These are phyloP conservation scores for Ogataea philodendri DNA, from an alignment of 805 yeast genomes.

Conservation along the genomic window DNA sequence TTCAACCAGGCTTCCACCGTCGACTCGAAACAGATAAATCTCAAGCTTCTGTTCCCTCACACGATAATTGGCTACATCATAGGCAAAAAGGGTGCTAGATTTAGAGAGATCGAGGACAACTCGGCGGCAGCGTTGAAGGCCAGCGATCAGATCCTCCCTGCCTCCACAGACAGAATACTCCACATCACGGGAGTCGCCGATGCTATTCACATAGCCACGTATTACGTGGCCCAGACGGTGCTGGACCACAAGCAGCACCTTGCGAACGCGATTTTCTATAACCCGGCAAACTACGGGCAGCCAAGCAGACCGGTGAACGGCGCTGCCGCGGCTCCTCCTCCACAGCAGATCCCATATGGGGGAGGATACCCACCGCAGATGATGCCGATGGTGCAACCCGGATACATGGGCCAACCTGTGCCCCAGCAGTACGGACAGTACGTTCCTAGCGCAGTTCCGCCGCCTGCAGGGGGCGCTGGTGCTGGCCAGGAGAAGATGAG, in stretches of 20 bases:
- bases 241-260: conserved; percentile 59
- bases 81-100: conserved; percentile 71
- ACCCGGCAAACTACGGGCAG: conserved; percentile 48
- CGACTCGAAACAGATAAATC: conserved; percentile 50
- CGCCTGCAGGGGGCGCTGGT: conserved; percentile 11
- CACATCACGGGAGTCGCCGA: conserved; percentile 78
- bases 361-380: conserved; percentile 23
- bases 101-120: conserved; percentile 77
- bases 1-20: conserved; percentile 59
- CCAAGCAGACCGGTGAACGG: conserved; percentile 28
- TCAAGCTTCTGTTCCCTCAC: conserved; percentile 71
- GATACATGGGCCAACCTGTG: conserved; percentile 18
- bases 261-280: conserved; percentile 55
- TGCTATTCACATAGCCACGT: conserved; percentile 81
- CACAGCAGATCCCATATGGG: conserved; percentile 8
- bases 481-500: conserved; percentile 47
- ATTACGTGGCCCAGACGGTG: conserved; percentile 67
- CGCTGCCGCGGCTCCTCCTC: no score
- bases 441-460: conserved; percentile 5
- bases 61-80: conserved; percentile 77
- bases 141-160: conserved; percentile 67
- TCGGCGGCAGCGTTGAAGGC: conserved; percentile 78
- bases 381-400: conserved; percentile 30
- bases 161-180: conserved; percentile 73
- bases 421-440: conserved; percentile 5